phyloP scores from a whole-genome alignment of 768 basidiomycete genomes.

The Lentinula aciculospora region DNA sequence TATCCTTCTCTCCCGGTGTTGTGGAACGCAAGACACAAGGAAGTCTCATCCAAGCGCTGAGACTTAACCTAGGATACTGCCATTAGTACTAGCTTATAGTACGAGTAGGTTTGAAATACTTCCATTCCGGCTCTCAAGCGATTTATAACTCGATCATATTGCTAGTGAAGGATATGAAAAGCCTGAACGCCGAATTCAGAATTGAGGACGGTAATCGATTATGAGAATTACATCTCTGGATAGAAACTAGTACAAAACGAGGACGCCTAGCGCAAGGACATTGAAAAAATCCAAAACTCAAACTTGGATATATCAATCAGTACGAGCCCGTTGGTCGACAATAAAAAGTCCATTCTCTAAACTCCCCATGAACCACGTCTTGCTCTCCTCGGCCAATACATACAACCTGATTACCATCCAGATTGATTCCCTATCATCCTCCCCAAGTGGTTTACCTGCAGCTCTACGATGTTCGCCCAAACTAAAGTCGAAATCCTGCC shows the following conservation, averaged over 20 bases:
- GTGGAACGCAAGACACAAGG: too few species aligned
- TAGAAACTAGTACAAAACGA: not conserved
- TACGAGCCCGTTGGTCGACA: not conserved
- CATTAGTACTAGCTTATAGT: too few species aligned
- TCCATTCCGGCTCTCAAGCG: too few species aligned
- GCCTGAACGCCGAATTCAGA: not conserved
- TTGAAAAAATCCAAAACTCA: not conserved
- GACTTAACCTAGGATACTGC: too few species aligned
- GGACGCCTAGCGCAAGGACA: not conserved
- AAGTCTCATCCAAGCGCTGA: too few species aligned
- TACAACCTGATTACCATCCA: slow-evolving; percentile 2
- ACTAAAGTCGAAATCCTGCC: slow-evolving; percentile 27
- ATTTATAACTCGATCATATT: too few species aligned
- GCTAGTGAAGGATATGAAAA: too few species aligned
- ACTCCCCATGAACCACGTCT: slow-evolving; percentile 1
- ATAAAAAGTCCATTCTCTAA: not conserved
- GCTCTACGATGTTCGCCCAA: not conserved
- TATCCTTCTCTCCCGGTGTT: too few species aligned
- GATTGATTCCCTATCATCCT: slow-evolving; percentile 4
- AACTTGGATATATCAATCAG: not conserved
- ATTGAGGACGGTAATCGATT: not conserved
- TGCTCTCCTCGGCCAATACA: not conserved
- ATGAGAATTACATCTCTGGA: too few species aligned
- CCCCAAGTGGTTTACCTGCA: not conserved
- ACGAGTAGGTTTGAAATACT: too few species aligned